Conservation (phyloP, 169 alveolate genomes). For the Babesia sp. region DNA sequence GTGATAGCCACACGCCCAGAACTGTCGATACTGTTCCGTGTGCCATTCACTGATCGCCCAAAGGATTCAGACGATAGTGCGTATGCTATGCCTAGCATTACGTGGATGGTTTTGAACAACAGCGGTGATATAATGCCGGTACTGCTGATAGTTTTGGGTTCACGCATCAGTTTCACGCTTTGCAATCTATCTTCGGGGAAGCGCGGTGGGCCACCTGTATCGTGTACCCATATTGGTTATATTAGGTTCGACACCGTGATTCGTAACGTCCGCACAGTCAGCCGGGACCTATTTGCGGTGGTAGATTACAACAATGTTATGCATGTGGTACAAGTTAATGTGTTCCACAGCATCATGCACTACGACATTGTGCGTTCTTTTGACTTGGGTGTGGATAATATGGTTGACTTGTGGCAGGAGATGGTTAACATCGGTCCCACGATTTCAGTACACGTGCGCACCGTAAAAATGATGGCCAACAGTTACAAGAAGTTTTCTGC, state of each 20-base stretch:
- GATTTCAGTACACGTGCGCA: slow-evolving; percentile 44
- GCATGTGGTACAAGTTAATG: slow-evolving; percentile 51
- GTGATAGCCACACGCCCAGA: slow-evolving; percentile 57
- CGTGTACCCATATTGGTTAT: slow-evolving; percentile 40
- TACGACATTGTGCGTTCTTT: slow-evolving; percentile 45
- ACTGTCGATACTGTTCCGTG: slow-evolving; percentile 41
- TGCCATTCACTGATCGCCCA: slow-evolving; percentile 22
- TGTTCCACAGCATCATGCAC: slow-evolving; percentile 33
- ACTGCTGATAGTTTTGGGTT: slow-evolving; percentile 41
- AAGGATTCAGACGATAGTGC: slow-evolving; percentile 8
- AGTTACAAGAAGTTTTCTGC: slow-evolving; percentile 63
- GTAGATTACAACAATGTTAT: slow-evolving; percentile 33
- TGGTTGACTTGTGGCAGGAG: slow-evolving; percentile 17
- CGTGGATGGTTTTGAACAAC: slow-evolving; percentile 64
- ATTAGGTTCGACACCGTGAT: slow-evolving; percentile 21
- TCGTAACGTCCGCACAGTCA: slow-evolving; percentile 38
- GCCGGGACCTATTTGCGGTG: slow-evolving; percentile 49
- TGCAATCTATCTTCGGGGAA: slow-evolving; percentile 30
- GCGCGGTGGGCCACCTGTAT: slow-evolving; percentile 24
- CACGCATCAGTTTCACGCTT: slow-evolving; percentile 47
- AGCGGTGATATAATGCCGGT: slow-evolving; percentile 62
- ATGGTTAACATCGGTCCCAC: slow-evolving; percentile 33
- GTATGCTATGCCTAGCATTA: slow-evolving; percentile 39
- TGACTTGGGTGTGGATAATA: slow-evolving; percentile 15
- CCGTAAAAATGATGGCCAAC: slow-evolving; percentile 58